Base-by-base conservation (phyloP, 2,329 filamentous ascomycete genomes). In the Talaromyces sp. region DNA sequence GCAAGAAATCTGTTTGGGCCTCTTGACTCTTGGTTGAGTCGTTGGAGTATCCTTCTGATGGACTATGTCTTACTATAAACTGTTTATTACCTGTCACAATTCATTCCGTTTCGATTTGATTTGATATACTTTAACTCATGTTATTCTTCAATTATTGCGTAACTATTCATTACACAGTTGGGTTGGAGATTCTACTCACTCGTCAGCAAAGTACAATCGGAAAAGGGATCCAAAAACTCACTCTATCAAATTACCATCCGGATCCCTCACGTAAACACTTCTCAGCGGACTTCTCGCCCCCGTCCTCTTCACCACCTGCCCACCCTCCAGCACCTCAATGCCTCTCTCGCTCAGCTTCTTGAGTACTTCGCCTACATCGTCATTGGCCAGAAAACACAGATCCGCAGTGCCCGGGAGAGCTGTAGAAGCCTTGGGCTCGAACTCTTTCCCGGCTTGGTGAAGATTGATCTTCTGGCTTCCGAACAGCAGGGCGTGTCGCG, bases 181-280 rank as follows among this genome's bases (percentile, higher is more conserved):
- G 62, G 57, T 65, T 65, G 8, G 63, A 65, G 53, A 65, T 62
- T 32, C 63, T 65, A 36, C 8, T 13, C 10, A 19, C 19, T 36
- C 13, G 19, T 58, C 28, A 58, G 56, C n/a, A 19, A 3, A 52
- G 10, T 36, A 4, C 15, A 4, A 19, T 2, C 13, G 10, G 13
- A 7, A 19, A 17, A 11, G 2, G 56, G 6, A 17, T 15, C 11
- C 11, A 33, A 17, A 2, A 55, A 75, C 83, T 70, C 67, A 88
- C 85, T 88, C 85, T 47, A 88, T 80, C 65, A 88, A 66, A 69
- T 87, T 87, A 5, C 81, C 83, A 72, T 88, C 85, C 2, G 84
- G 84, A 71, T 88, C 85, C 42, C 84, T 75, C 57, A 85, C 78
- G 71, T 87, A 88, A 2, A 88, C 75, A 69, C 85, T 87, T 58